phyloP scores from a whole-genome alignment of 2,329 filamentous ascomycete species.

The Didymosphaeria variabile region DNA sequence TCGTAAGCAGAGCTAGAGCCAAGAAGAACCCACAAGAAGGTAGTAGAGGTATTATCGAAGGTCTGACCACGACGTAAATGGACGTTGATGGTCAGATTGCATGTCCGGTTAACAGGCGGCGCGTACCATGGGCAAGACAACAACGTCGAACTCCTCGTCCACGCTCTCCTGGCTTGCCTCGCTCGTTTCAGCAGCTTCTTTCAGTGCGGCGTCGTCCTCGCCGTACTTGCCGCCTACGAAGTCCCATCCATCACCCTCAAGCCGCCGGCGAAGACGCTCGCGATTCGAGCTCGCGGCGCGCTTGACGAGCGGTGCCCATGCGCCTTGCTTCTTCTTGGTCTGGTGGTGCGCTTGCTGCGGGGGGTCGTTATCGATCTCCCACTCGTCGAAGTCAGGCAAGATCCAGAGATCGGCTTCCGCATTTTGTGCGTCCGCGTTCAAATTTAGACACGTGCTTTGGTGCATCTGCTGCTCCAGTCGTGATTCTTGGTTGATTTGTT shows the following conservation, averaged over 20 bases:
- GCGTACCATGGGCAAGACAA: conserved; percentile 31
- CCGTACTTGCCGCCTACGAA: conserved; percentile 42
- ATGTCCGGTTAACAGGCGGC: conserved; percentile 20
- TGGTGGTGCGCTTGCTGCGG: conserved; percentile 13
- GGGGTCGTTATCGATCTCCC: conserved; percentile 29
- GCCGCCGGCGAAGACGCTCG: conserved; percentile 35
- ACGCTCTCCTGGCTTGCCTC: conserved; percentile 43
- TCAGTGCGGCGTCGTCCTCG: conserved; percentile 29
- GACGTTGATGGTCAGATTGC: too few relatives aligned
- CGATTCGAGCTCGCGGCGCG: conserved; percentile 42
- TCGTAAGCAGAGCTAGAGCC: background rate
- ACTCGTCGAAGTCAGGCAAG: conserved; percentile 43
- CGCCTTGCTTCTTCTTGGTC: conserved; percentile 8
- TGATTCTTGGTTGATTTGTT: conserved; percentile 14
- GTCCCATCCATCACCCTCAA: conserved; percentile 47
- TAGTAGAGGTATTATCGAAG: background rate
- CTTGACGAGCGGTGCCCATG: conserved; percentile 32
- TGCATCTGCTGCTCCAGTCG: conserved; percentile 24
- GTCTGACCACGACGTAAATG: too few relatives aligned
- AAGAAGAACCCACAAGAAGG: background rate
- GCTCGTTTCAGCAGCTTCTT: conserved; percentile 25
- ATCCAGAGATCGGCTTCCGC: conserved; percentile 43
- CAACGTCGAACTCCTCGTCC: conserved; percentile 48
- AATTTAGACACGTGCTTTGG: conserved; percentile 36
- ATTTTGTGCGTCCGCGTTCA: conserved; percentile 19